Conservation (phyloP, 345 rosid species). For the Melaleuca quinquenervia region DNA sequence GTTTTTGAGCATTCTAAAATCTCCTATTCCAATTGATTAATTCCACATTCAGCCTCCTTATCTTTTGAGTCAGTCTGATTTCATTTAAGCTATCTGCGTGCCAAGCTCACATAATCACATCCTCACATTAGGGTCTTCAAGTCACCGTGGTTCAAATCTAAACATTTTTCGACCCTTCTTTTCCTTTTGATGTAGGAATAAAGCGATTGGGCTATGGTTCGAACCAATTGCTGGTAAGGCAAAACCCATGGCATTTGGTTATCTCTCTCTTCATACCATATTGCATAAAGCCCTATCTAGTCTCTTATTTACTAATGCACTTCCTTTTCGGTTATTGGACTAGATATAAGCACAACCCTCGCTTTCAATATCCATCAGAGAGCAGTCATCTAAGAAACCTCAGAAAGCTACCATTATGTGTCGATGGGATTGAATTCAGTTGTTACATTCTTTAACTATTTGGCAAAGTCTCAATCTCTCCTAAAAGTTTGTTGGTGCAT, state of each 20-base stretch:
- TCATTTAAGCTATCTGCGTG: too few species aligned
- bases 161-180: too few species aligned
- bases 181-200: too few species aligned
- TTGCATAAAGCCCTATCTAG: accelerated
- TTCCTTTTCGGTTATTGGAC: background rate
- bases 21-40: too few species aligned
- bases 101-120: too few species aligned
- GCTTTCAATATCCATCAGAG: background rate
- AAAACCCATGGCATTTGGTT: background rate
- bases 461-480: background rate
- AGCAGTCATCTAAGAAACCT: background rate
- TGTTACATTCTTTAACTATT: background rate
- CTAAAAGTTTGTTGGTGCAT: background rate
- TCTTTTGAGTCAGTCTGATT: too few species aligned
- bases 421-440: background rate
- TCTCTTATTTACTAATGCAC: background rate
- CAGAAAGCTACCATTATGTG: background rate
- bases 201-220: too few species aligned
- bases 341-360: background rate
- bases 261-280: background rate
- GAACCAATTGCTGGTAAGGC: too few species aligned
- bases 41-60: too few species aligned
- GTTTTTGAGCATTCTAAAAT: too few species aligned
- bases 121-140: too few species aligned
- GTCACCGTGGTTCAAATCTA: too few species aligned